A percentile compares a stretch with the other conserved stretches of the same genome.
Conservation (phyloP, 176 grass and related monocot species). For the Zea luxurians region DNA sequence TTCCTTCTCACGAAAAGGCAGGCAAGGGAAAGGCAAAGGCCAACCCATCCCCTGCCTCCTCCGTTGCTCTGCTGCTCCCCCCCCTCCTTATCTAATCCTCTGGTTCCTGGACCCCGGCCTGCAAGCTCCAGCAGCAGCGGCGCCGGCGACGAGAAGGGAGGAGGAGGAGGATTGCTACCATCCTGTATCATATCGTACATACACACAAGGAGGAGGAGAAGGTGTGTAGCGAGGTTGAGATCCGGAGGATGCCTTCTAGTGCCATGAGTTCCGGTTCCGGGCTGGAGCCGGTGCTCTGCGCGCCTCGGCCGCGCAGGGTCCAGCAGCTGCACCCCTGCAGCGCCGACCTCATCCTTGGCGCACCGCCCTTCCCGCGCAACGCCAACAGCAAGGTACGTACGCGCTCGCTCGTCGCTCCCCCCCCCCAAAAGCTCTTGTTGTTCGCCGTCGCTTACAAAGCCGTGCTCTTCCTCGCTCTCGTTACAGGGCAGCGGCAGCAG, state of each 20-base stretch:
- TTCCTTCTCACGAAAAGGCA: conserved; percentile 17
- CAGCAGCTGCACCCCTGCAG: conserved; percentile 43
- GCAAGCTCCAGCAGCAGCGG: no score
- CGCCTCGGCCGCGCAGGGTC: conserved; percentile 40
- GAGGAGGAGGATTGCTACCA: no score
- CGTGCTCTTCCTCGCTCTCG: not conserved
- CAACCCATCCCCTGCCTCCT: not conserved
- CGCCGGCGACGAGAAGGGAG: no score
- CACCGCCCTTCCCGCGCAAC: conserved; percentile 33
- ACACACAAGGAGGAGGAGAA: no score
- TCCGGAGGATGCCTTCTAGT: conserved; percentile 31
- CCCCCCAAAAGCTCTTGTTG: no score
- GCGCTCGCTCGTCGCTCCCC: no score
- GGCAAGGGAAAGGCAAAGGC: conserved; percentile 23
- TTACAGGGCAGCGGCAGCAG: conserved; percentile 1
- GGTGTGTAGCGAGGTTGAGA: no score
- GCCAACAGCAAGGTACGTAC: conserved; percentile 15
- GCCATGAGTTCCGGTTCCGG: not conserved
- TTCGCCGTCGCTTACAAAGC: no score
- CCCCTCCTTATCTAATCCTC: no score
- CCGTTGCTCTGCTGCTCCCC: conserved; percentile 11
- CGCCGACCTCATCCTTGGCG: conserved; percentile 57
- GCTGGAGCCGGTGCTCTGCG: conserved; percentile 43
- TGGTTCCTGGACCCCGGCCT: no score
- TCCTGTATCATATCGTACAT: no score